Evolutionary conservation across 1,284 basidiomycete species (phyloP).

Genomic region (Ustilago loliicola): DNA sequence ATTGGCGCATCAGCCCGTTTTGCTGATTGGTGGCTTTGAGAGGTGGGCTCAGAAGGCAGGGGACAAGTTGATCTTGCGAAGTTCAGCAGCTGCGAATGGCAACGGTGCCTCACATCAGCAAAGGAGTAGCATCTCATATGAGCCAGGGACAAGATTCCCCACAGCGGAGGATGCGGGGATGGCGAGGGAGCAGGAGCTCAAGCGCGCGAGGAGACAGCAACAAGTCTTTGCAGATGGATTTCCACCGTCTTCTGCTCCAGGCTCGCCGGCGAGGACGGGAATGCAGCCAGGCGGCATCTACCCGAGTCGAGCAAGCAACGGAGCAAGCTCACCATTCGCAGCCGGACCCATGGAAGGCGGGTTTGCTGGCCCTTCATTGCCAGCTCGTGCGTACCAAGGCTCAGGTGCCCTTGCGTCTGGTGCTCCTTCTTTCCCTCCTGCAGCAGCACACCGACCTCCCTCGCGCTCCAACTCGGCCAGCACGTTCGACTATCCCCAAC

Average conservation of each 20-base stretch:
- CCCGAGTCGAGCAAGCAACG: conserved; percentile 36
- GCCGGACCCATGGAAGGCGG: conserved; percentile 21
- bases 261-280: conserved; percentile 21
- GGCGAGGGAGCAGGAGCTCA: conserved; percentile 43
- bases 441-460: conserved; percentile 39
- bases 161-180: conserved; percentile 39
- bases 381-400: conserved; percentile 58
- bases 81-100: not conserved
- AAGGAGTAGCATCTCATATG: conserved; percentile 46
- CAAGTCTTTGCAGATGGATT: conserved; percentile 40
- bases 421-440: conserved; percentile 55
- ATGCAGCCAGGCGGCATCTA: conserved; percentile 48
- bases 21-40: conserved; percentile 87
- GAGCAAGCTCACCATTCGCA: conserved; percentile 26
- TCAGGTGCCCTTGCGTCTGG: conserved; percentile 23
- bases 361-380: conserved; percentile 50
- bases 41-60: conserved; percentile 83
- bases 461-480: conserved; percentile 42
- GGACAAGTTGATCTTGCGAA: conserved; percentile 72
- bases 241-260: conserved; percentile 15
- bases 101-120: not conserved
- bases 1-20: conserved; percentile 82
- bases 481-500: conserved; percentile 62
- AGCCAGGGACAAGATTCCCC: conserved; percentile 43
- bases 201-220: conserved; percentile 47